Evolutionary conservation across 179 eudicot species (phyloP), one percentile per base, ranked within the genome.

Genomic region (Nepenthes alata): DNA sequence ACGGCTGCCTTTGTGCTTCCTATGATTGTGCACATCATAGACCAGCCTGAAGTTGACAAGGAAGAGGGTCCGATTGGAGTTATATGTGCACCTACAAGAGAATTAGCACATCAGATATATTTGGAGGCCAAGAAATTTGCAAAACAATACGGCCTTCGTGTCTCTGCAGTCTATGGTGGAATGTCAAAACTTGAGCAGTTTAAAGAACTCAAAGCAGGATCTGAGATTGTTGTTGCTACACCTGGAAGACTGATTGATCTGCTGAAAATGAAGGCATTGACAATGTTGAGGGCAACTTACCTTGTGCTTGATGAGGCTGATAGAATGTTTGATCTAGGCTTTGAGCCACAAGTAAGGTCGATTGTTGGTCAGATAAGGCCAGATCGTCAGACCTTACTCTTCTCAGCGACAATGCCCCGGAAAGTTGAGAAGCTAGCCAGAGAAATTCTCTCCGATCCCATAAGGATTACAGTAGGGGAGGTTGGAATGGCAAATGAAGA

Each of bases 1-100:
- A 91, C 96, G 12, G 98, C 98, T 70, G 82, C 95, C 59, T 91
- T 91, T 70, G 95, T 91, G 74, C 96, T 91, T 74, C 98, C 98
- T 36, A 83, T 91, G 96, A 89, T 91, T 78, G 93, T 83, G 52
- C 98, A 91, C 73, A 83, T 89, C 51, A 91, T 91, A 95, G 96
- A 91, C 75, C 98, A 91, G 66, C 96, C 96, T 11, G 98, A 89
- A 74, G 83, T 91, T 69, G 74, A 37, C 48, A 91, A 89, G 77
- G 98, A 88, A 55, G 96, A 91, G 70, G 98, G 98, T 55, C 98
- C 98, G 8, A 83, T 89, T 66, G 98, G 96, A 64, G 93, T 91
- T 49, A 85, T 89, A 63, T 91, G 98, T 76, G 98, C 98, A 14
- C 98, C 98, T 37, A 91, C 98, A 51, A 80, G 98, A 77, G 98